Conservation (phyloP, 352 stramenopile species). For the Aphanomyces invadans region DNA sequence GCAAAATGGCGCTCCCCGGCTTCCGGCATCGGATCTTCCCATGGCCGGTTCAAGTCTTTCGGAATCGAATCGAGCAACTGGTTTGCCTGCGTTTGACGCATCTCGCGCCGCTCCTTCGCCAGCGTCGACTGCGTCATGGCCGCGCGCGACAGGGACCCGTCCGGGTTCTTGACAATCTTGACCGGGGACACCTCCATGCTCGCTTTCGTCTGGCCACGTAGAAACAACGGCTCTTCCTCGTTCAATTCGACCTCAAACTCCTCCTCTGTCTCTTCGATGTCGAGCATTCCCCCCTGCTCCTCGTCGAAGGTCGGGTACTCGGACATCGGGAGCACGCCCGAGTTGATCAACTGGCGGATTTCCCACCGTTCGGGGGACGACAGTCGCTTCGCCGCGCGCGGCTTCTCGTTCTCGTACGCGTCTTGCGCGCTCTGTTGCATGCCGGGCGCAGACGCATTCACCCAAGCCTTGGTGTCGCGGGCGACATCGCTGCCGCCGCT, state of each 20-base stretch:
- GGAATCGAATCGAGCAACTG: slow-evolving; percentile 95
- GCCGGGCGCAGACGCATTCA: slow-evolving; percentile 77
- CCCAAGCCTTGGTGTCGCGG: slow-evolving; percentile 60
- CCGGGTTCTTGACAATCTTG: slow-evolving; percentile 99
- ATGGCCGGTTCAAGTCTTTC: slow-evolving; percentile 97
- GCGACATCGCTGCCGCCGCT: slow-evolving; percentile 46
- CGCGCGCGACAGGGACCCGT: slow-evolving; percentile 95
- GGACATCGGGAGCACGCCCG: slow-evolving; percentile 95
- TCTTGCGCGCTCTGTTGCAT: slow-evolving; percentile 69
- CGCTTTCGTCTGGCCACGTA: slow-evolving; percentile 90
- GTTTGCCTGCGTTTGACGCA: slow-evolving; percentile 96
- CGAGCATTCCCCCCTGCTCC: slow-evolving; percentile 79
- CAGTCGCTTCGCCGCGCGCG: slow-evolving; percentile 81
- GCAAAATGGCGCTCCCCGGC: slow-evolving; percentile 96
- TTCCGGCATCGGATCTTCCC: slow-evolving; percentile 98
- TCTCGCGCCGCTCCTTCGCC: slow-evolving; percentile 95
- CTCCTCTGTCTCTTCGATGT: slow-evolving; percentile 75
- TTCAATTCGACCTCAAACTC: slow-evolving; percentile 94
- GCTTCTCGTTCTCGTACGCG: slow-evolving; percentile 46
- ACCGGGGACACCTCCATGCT: slow-evolving; percentile 91
- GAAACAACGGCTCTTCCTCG: slow-evolving; percentile 95
- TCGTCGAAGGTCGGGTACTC: slow-evolving; percentile 97
- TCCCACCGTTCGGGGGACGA: slow-evolving; percentile 97
- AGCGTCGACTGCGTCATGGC: slow-evolving; percentile 95
- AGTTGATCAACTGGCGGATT: slow-evolving; percentile 96